These are phyloP conservation scores for Volvariella surrecta DNA, from an alignment of 1,284 basidiomycete species.

Conservation along the genomic window DNA sequence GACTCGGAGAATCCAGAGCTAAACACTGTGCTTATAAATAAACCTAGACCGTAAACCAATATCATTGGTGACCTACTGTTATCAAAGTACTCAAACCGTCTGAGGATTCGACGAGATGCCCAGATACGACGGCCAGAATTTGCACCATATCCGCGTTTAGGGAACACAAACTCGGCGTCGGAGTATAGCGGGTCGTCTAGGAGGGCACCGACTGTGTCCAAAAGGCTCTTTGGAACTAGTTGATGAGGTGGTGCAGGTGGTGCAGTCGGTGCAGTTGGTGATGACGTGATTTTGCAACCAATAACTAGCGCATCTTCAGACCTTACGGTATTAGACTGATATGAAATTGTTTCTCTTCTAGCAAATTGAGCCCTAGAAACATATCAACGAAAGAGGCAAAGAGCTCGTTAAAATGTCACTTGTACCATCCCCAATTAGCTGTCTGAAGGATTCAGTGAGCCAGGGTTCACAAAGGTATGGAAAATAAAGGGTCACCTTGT, in stretches of 20 bases:
- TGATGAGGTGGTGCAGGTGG: constrained; percentile 37
- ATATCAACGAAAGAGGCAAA: constrained; percentile 3
- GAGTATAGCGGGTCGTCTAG: constrained; percentile 78
- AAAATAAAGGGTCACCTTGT: constrained; percentile 38
- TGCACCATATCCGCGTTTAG: constrained; percentile 33
- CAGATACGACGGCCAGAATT: constrained; percentile 42
- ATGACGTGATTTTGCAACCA: constrained; percentile 71
- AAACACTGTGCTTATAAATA: constrained; percentile 44
- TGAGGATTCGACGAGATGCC: constrained; percentile 62
- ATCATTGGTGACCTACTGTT: constrained; percentile 34
- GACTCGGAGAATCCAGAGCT: constrained; percentile 54
- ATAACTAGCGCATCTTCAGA: constrained; percentile 64
- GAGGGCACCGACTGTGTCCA: constrained; percentile 65
- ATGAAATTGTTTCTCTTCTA: constrained; percentile 66
- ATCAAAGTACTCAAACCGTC: constrained; percentile 69
- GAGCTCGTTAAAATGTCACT: neutral
- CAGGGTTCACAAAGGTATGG: neutral
- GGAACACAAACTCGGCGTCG: constrained; percentile 74
- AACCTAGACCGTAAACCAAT: neutral
- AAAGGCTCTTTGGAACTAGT: constrained; percentile 50
- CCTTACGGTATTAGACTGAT: constrained; percentile 46
- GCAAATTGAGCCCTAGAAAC: constrained; percentile 68
- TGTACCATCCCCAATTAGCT: constrained; percentile 78
- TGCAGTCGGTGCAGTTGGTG: constrained; percentile 45
- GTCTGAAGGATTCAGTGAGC: constrained; percentile 34